Percentiles rank a stretch among this genome's conserved stretches.
phyloP scores from a whole-genome alignment of 768 basidiomycete genomes.

The Mycena filopes region DNA sequence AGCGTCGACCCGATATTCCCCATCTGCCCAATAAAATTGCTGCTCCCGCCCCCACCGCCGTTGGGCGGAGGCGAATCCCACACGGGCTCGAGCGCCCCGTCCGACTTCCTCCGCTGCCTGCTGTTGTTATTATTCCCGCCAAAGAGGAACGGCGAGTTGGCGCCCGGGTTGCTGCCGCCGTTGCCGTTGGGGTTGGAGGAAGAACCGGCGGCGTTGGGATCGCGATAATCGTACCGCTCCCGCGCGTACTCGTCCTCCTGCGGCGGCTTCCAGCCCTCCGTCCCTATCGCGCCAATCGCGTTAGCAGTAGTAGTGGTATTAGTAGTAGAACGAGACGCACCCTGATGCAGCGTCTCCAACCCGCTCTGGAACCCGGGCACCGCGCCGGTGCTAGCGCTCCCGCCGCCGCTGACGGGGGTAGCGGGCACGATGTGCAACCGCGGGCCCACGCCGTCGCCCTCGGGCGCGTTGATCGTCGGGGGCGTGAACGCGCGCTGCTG shows the following conservation, averaged over 20 bases:
- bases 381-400: conserved; percentile 50
- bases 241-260: conserved; percentile 21
- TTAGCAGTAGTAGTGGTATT: not conserved
- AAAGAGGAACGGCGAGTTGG: conserved; percentile 40
- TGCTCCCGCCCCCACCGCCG: conserved; percentile 28
- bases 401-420: conserved; percentile 79
- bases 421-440: conserved; percentile 85
- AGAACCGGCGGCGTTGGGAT: not conserved
- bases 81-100: conserved; percentile 65
- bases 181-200: not conserved
- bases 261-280: conserved; percentile 13
- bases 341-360: conserved; percentile 62
- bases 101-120: conserved; percentile 65
- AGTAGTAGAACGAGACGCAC: conserved; percentile 47
- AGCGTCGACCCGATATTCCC: conserved; percentile 48
- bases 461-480: conserved; percentile 57
- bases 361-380: conserved; percentile 62
- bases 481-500: too few species aligned
- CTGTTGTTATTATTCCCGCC: conserved; percentile 37
- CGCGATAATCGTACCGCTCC: conserved; percentile 19
- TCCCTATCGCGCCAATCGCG: conserved; percentile 1
- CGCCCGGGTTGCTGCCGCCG: conserved; percentile 12
- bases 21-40: conserved; percentile 42
- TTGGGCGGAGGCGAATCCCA: too few species aligned
- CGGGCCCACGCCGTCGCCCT: conserved; percentile 68